These are phyloP conservation scores for Botryotinia narcissicola DNA, from an alignment of 2,329 filamentous ascomycete genomes.

Conservation along the genomic window DNA sequence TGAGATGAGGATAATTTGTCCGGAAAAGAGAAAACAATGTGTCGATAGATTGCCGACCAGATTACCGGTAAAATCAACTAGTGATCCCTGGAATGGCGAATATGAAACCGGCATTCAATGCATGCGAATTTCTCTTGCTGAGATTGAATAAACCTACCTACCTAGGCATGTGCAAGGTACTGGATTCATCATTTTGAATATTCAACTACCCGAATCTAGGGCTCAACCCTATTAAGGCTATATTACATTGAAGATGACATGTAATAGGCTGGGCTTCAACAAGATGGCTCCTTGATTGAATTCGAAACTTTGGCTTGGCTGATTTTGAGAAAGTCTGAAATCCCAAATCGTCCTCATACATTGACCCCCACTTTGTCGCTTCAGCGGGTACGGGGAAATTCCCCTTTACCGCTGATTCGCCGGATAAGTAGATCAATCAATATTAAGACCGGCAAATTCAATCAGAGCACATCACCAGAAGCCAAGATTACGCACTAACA, in stretches of 20 bases:
- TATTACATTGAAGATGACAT: neutral
- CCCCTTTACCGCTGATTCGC: neutral
- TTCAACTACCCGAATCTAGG: neutral
- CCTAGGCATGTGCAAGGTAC: neutral
- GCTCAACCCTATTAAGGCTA: neutral
- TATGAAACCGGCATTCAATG: neutral
- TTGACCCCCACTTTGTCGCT: neutral
- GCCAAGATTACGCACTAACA: neutral
- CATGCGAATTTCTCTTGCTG: neutral
- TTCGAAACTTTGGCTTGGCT: neutral
- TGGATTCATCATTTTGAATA: neutral
- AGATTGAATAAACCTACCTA: neutral
- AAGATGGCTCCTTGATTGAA: neutral
- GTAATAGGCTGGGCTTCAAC: neutral
- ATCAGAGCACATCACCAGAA: neutral
- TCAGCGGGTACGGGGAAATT: neutral
- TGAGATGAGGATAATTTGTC: neutral
- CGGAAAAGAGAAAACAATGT: neutral
- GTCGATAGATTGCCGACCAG: neutral
- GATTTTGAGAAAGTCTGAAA: neutral
- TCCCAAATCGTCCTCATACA: neutral
- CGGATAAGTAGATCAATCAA: neutral
- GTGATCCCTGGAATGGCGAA: neutral
- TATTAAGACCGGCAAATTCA: neutral
- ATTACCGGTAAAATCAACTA: neutral